phyloP scores from a whole-genome alignment of 108 stramenopile species.

The Cyclotella baltica region DNA sequence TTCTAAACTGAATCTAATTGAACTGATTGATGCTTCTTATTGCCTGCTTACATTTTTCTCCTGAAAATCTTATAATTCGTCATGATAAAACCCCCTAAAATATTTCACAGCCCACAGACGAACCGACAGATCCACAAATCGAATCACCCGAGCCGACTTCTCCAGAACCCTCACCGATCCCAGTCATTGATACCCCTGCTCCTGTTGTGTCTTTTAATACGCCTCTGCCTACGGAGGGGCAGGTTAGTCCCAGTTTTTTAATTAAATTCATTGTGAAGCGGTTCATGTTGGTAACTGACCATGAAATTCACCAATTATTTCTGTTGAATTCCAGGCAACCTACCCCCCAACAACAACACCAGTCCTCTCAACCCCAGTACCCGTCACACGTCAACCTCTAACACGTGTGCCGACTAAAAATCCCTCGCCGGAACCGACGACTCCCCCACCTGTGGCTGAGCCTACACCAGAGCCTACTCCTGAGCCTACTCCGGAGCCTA shows the following conservation, averaged over 20 bases:
- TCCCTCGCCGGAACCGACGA: not conserved
- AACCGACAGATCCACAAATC: not conserved
- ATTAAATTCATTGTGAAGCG: no score
- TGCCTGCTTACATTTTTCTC: not conserved
- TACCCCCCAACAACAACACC: slow-evolving; percentile 11
- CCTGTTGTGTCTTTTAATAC: slow-evolving; percentile 1
- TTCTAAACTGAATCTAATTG: not conserved
- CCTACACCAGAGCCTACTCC: slow-evolving; percentile 40
- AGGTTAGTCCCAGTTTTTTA: not conserved
- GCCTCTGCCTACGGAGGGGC: not conserved
- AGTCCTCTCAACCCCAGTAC: not conserved
- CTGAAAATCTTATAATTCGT: not conserved
- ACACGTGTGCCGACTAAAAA: not conserved
- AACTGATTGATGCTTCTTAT: no score
- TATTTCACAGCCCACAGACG: not conserved
- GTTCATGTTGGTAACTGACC: not conserved
- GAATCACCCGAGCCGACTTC: not conserved
- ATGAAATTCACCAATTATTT: not conserved
- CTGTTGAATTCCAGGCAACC: slow-evolving; percentile 1
- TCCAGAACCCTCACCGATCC: slow-evolving; percentile 1
- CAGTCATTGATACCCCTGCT: not conserved
- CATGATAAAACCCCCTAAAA: no score
- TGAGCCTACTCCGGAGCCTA: slow-evolving; percentile 1
- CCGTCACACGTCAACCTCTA: slow-evolving; percentile 2
- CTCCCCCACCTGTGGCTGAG: not conserved